Base-by-base conservation (phyloP, 2,329 filamentous ascomycete genomes). In the Microdochium nivale region DNA sequence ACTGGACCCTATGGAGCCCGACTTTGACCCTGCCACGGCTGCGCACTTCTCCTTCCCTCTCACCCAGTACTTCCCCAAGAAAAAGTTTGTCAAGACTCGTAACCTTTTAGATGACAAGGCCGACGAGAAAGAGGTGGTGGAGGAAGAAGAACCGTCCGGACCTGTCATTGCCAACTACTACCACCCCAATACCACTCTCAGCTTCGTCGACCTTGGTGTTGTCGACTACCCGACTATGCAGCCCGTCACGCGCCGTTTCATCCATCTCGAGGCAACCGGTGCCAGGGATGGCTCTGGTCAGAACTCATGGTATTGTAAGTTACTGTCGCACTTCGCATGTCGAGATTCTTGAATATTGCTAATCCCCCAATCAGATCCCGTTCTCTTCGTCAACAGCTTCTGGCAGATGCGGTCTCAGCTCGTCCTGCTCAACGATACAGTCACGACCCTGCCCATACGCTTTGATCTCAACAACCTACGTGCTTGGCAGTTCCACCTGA, bases 391-490 rank as follows among this genome's bases (percentile, higher is more conserved):
- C 65, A 99, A 99, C 71, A 95, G 87, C 3, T 99, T 99, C 71
- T 99, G 94, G 94, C 92, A 97, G 70, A 78, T 99, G 57, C 88
- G 81, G 65, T 85, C 79, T 56, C 90, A 97, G 61, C 97, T 97
- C 92, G 89, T 80, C 23, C 79, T 91, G 58, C 75, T 99, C 49
- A 99, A 99, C 67, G 86, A 89, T 16, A 97, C 94, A 0, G 88
- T 96, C 60, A 86, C 83, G 61, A 83, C 81, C 23, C 74, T 96
- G 25, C 90, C 91, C 2, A 74, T 97, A 55, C 88, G 90, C 55
- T 86, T 97, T 56, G 84, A 90, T 54, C 76, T 97, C 30, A 84
- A 85, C 69, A 94, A 94, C 67, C 72, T 95, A 62, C 79, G 81
- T 47, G 80, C 87, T 65, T 97, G 92, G 91, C 91, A 96, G 67